phyloP scores from a whole-genome alignment of 2,329 filamentous ascomycete species.

The Tolypocladium sp. region DNA sequence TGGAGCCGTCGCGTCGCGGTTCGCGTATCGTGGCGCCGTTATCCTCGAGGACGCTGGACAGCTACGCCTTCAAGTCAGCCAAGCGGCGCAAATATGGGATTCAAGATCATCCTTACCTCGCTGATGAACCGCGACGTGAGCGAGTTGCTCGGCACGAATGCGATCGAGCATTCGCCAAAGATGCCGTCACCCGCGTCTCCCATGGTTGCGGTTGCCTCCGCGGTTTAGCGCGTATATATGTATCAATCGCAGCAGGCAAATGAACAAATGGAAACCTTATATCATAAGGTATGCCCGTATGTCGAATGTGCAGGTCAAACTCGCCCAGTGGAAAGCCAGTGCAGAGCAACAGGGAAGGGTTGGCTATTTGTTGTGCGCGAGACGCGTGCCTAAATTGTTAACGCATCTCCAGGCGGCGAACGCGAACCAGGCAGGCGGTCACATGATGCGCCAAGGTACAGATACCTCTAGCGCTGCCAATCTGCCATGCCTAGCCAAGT shows the following conservation, averaged over 20 bases:
- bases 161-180: conserved; percentile 33
- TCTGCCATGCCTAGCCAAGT: neutral
- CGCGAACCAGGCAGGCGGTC: conserved; percentile 27
- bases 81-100: neutral
- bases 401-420: conserved; percentile 6
- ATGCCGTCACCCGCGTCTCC: conserved; percentile 18
- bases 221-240: neutral
- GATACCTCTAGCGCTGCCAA: neutral
- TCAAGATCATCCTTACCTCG: conserved; percentile 20
- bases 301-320: neutral
- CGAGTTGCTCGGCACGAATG: conserved; percentile 33
- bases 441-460: conserved; percentile 14
- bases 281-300: neutral
- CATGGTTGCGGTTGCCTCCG: conserved; percentile 14
- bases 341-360: neutral
- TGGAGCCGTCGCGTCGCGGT: conserved; percentile 36
- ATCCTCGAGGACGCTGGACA: conserved; percentile 32
- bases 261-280: neutral
- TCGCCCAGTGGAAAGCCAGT: neutral
- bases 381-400: conserved; percentile 6
- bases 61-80: conserved; percentile 18
- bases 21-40: conserved; percentile 43
- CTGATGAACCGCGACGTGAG: conserved; percentile 30
- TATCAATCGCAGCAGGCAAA: neutral
- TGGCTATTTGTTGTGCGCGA: neutral